Base-by-base conservation (phyloP, 805 yeast species). In the Candida verbasci region DNA sequence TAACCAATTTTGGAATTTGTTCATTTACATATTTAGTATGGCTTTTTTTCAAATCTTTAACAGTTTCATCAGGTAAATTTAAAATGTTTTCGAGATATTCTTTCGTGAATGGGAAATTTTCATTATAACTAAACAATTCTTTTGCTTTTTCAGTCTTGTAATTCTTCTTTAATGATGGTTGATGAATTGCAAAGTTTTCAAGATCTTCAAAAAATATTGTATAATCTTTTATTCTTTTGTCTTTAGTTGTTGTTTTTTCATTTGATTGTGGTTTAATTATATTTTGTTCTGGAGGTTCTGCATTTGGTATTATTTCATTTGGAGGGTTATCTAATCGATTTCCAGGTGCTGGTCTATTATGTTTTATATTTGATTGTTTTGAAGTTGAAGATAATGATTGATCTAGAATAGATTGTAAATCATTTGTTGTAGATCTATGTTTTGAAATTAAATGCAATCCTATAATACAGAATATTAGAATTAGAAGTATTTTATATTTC, bases 61-160 rank as follows among this genome's bases (percentile, higher is more conserved):
- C 42, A 2, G 70, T 53, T 2, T 42, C 42, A 3, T 60, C 61
- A 9, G 69, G 55, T 11, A 76, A 48, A 24, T 65, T 65, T 29
- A 76, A 53, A 8, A 76, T 53, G 40, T 56, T 57, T 34, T 63
- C 63, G 12, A 74, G 56, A 44, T 76, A 76, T 14, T 62, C 65
- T 42, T 68, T 67, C 24, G 69, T 60, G 48, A 73, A 74, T 9
- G 68, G 45, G 42, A 72, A 66, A 33, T 60, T 66, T 3, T 49
- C 52, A 40, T 67, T 69, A 11, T 55, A 46, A 3, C 66, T 56
- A 42, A 70, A 70, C 35, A 57, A 52, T 48, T 75, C 74, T 38
- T 49, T 52, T 2, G 78, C 81, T 43, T 60, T 62, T 10, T 57
- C 68, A 3, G 53, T 46, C 28, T 57, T 56, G 45, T 74, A 76